Evolutionary conservation across 2,329 filamentous ascomycete species (phyloP).

Genomic region (Aspergillus tubingensis): DNA sequence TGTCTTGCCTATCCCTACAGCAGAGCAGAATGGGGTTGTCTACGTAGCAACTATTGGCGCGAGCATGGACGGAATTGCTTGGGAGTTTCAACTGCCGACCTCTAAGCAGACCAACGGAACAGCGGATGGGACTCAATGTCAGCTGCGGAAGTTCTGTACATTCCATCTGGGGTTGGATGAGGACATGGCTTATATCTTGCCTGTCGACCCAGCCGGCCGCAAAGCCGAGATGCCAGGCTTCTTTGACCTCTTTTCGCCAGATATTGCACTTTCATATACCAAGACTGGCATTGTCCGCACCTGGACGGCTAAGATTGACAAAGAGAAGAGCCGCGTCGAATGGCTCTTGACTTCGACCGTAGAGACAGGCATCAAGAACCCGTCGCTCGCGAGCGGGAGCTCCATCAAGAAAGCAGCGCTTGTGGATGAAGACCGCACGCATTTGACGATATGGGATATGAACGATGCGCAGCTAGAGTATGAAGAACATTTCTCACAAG

Average conservation of each 20-base stretch:
- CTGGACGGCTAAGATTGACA: conserved; percentile 78
- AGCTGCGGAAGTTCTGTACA: conserved; percentile 66
- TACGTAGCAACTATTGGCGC: conserved; percentile 84
- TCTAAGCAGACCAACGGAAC: conserved; percentile 29
- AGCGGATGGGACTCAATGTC: conserved; percentile 39
- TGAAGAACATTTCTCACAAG: conserved; percentile 69
- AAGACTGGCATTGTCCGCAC: conserved; percentile 73
- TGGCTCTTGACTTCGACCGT: conserved; percentile 82
- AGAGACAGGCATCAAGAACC: conserved; percentile 72
- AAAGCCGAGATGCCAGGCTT: conserved; percentile 72
- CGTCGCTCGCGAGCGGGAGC: conserved; percentile 79
- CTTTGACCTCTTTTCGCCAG: conserved; percentile 80
- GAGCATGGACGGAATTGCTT: conserved; percentile 75
- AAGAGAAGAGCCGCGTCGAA: conserved; percentile 62
- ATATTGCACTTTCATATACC: conserved; percentile 84
- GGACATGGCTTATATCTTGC: conserved; percentile 64
- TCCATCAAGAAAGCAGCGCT: conserved; percentile 84
- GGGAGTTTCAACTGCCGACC: conserved; percentile 69
- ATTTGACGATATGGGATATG: conserved; percentile 89
- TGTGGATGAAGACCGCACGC: conserved; percentile 71
- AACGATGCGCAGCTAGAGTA: conserved; percentile 79
- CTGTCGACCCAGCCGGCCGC: conserved; percentile 83
- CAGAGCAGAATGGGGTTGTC: conserved; percentile 59
- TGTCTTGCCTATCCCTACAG: conserved; percentile 67
- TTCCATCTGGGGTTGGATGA: conserved; percentile 65